A percentile compares a stretch with the other conserved stretches of the same genome.
phyloP scores from a whole-genome alignment of 176 grass and related monocot species.

The Echinochloa phyllopogon region DNA sequence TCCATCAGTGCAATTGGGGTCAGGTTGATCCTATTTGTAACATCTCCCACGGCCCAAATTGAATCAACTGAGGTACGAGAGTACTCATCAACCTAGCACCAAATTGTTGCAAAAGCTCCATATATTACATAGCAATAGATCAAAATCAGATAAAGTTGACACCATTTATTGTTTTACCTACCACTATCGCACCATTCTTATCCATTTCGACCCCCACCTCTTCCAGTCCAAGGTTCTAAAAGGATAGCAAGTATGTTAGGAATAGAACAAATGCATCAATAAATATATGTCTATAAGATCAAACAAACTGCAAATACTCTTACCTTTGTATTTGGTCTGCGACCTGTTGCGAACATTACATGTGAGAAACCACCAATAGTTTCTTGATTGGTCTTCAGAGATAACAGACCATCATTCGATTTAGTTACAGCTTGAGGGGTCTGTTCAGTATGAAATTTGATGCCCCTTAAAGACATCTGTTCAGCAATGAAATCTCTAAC shows the following conservation, averaged over 20 bases:
- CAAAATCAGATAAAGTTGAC: constrained; percentile 2
- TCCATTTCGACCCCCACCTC: constrained; percentile 68
- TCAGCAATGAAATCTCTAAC: constrained; percentile 77
- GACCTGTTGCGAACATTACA: constrained; percentile 87
- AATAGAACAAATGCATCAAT: constrained; percentile 13
- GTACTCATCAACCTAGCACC: constrained; percentile 71
- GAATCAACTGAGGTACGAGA: constrained; percentile 77
- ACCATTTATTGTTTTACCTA: constrained; percentile 35
- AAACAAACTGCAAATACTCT: not conserved
- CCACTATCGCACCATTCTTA: constrained; percentile 70
- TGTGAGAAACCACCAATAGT: constrained; percentile 77
- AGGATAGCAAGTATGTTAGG: constrained; percentile 12
- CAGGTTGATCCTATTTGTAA: constrained; percentile 77
- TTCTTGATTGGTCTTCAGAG: constrained; percentile 80
- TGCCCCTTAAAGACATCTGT: constrained; percentile 74
- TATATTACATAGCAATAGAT: not conserved
- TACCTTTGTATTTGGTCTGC: constrained; percentile 78
- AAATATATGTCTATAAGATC: not conserved
- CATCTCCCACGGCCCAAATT: constrained; percentile 89
- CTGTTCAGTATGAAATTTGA: constrained; percentile 73
- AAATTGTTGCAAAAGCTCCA: constrained; percentile 20
- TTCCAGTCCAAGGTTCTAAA: constrained; percentile 82
- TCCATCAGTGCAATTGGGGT: constrained; percentile 88
- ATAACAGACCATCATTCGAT: constrained; percentile 61
- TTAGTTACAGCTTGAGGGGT: constrained; percentile 68